Evolutionary conservation across 257 asterid genomes (phyloP), one percentile per base, ranked within the genome.

Genomic region (Cordia subcordata): DNA sequence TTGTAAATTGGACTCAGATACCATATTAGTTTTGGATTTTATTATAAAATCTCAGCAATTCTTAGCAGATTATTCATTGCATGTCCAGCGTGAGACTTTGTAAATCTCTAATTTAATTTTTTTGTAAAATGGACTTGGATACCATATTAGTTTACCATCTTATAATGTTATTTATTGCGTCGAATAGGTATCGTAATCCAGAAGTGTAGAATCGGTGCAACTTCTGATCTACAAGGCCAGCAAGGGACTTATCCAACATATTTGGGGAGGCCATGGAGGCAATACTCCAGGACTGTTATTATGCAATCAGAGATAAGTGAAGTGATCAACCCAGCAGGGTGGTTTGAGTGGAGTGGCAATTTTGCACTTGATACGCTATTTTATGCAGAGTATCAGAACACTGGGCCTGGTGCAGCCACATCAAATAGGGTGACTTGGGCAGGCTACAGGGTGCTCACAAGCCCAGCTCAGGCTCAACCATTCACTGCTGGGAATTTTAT

Each of bases 191-290:
- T 91, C 1, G 79, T 96, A 0, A 58, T 92, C 8, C 99, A 92
- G 40, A 88, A 88, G 27, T 92, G 99, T 45, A 72, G 94, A 8
- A 72, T 92, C 16, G 16, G 83, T 13, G 83, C 94, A 0, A 72
- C 89, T 0, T 75, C 77, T 0, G 96, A 84, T 1, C 17, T 88
- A 69, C 53, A 53, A 57, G 39, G 69, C 0, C 79, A 77, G 21
- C 67, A 84, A 0, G 55, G 60, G 33, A 33, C 5, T 0, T 76
- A 88, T n/a, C 69, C 42, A 72, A 86, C 85, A 40, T 92, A 76
- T 53, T 64, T 92, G 0, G 99, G 99, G n/a, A 60, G 99, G 65
- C 99, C 99, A 0, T 88, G 99, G 99, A 73, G 59, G 49, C 60
- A 58, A n/a, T 86, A 86, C 53, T 83, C 95, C 0, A 75, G 84